Evolutionary conservation across 2,329 filamentous ascomycete genomes (phyloP), one percentile per base, ranked within the genome.

Genomic region (Talaromyces amestolkiae): DNA sequence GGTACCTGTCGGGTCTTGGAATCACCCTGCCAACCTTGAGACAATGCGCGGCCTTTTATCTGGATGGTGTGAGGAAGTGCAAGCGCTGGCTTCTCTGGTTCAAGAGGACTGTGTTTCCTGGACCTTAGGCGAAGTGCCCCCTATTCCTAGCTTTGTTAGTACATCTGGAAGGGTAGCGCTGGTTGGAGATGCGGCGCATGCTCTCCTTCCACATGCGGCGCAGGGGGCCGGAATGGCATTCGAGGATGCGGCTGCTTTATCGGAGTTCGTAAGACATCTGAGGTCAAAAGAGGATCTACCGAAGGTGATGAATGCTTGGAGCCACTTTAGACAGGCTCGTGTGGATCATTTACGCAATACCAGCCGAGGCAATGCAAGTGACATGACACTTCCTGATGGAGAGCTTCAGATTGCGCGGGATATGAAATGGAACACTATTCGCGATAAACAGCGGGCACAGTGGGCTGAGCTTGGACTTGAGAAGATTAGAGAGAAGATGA

Each of bases 151-250:
- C 51, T 54, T 54, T 33, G 27, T 54, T 35, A 54, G 51, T 54
- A 54, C 51, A 13, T 54, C 51, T 54, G 51, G 51, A 54, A 54
- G 65, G 39, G 67, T 89, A 11, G 85, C 81, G 0, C 74, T 89
- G 0, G 74, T 90, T 1, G 88, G 88, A 0, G 88, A 90, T 70
- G 86, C 87, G 0, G 87, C 87, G 0, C 88, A 90, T 72, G 86
- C 87, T 0, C 88, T 90, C 68, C 78, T 86, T 0, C 87, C 86
- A 39, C 82, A 85, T 67, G 84, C 86, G 74, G 86, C 83, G 0
- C 85, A 87, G 73, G 87, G 86, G 4, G 87, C 83, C 7, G 86
- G 77, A 1, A 78, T 84, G 56, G 87, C 88, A 0, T 88, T 90
- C 37, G 87, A 90, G 72, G 88, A 90, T 68, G 86, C 84, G 51